phyloP scores from a whole-genome alignment of 192 early-diverging fungal genomes.

The Gryganskiella cystojenkinii region DNA sequence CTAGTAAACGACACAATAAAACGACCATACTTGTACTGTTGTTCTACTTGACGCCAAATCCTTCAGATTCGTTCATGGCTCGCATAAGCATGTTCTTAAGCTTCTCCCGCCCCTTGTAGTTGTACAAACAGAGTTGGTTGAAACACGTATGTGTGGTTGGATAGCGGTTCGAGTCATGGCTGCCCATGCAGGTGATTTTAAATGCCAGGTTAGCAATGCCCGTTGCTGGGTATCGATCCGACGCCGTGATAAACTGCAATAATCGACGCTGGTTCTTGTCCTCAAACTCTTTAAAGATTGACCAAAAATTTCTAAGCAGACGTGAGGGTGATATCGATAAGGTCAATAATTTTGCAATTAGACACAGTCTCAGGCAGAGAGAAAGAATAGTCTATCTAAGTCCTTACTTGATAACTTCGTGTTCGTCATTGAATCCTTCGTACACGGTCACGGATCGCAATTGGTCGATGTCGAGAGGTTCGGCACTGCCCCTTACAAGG shows the following conservation, averaged over 20 bases:
- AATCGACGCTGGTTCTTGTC: conserved; percentile 75
- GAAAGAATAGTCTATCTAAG: no score
- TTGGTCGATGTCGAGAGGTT: conserved; percentile 68
- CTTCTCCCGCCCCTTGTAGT: conserved; percentile 75
- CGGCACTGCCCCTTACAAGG: conserved; percentile 86
- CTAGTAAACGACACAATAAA: no score
- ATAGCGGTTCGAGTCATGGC: conserved; percentile 67
- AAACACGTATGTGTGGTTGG: conserved; percentile 96
- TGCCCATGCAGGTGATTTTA: conserved; percentile 79
- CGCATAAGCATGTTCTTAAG: conserved; percentile 72
- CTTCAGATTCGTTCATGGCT: conserved; percentile 84
- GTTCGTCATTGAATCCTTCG: conserved; percentile 69
- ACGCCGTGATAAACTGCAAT: conserved; percentile 90
- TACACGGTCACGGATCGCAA: conserved; percentile 65
- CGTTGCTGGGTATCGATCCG: conserved; percentile 90
- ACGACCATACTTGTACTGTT: no score
- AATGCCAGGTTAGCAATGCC: conserved; percentile 73
- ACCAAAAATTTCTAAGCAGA: conserved; percentile 75
- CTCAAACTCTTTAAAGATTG: conserved; percentile 74
- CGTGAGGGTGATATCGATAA: conserved; percentile 3
- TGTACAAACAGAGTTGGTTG: conserved; percentile 89
- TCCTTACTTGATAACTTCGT: conserved; percentile 64
- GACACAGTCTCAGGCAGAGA: no score
- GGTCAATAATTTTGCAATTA: no score
- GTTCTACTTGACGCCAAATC: conserved; percentile 78